A percentile compares a stretch with the other conserved stretches of the same genome.
Evolutionary conservation across 768 basidiomycete species (phyloP).

Genomic region (Harrya chromipes): DNA sequence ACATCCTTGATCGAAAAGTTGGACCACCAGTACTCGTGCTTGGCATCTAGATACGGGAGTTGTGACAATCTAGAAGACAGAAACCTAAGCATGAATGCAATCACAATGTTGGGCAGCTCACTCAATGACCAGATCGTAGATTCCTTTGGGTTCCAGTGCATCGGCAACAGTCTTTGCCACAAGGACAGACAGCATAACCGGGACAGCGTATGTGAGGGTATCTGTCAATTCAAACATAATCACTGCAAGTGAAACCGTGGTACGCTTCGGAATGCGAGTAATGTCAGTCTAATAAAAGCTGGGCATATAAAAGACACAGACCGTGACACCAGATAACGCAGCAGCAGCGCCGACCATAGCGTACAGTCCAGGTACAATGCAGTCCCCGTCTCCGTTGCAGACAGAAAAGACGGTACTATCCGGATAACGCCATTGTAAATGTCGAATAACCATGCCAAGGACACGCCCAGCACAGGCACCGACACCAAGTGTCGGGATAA

Average conservation of each 20-base stretch:
- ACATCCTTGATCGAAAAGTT: slow-evolving; percentile 71
- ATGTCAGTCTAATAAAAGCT: slow-evolving; percentile 3
- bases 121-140: slow-evolving; percentile 96
- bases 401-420: slow-evolving; percentile 55
- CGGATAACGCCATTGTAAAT: slow-evolving; percentile 64
- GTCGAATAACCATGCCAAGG: slow-evolving; percentile 78
- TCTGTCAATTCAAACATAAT: slow-evolving; percentile 96
- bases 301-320: slow-evolving; percentile 30
- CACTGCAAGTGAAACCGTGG: slow-evolving; percentile 91
- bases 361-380: slow-evolving; percentile 88
- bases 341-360: slow-evolving; percentile 98
- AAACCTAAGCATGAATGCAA: neutral
- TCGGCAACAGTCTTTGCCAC: slow-evolving; percentile 44
- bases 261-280: slow-evolving; percentile 46
- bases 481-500: slow-evolving; percentile 93
- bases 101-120: slow-evolving; percentile 21
- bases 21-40: slow-evolving; percentile 89
- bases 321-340: slow-evolving; percentile 91
- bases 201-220: slow-evolving; percentile 87
- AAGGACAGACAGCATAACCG: slow-evolving; percentile 84
- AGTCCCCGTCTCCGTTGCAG: slow-evolving; percentile 64
- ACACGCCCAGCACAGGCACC: slow-evolving; percentile 93
- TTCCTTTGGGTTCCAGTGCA: slow-evolving; percentile 67
- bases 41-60: slow-evolving; percentile 89
- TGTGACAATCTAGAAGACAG: slow-evolving; percentile 55